phyloP scores from a whole-genome alignment of 169 alveolate genomes.

The Cryptosporidium tyzzeri region DNA sequence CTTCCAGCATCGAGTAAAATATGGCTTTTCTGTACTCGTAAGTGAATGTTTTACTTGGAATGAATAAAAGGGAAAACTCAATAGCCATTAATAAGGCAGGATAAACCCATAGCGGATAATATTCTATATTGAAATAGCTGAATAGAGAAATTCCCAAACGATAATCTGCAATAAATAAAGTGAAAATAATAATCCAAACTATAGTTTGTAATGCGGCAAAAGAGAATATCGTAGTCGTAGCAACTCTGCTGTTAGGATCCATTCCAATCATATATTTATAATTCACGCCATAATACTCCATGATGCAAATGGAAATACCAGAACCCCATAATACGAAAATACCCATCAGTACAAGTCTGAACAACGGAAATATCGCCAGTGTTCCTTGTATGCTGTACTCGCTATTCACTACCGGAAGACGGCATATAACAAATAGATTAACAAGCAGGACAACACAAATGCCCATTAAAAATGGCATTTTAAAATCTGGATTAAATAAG shows the following conservation, averaged over 20 bases:
- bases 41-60: conserved; percentile 79
- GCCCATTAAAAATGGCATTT: conserved; percentile 78
- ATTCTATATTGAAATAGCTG: conserved; percentile 30
- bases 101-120: conserved; percentile 61
- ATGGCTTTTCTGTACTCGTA: conserved; percentile 79
- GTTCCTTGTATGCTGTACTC: conserved; percentile 70
- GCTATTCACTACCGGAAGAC: conserved; percentile 62
- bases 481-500: conserved; percentile 68
- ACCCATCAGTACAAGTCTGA: conserved; percentile 79
- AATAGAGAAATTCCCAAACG: conserved; percentile 72
- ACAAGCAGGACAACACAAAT: conserved; percentile 64
- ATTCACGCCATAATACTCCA: conserved; percentile 85
- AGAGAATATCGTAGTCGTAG: conserved; percentile 78
- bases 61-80: conserved; percentile 75
- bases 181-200: conserved; percentile 79
- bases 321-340: conserved; percentile 81
- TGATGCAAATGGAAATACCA: conserved; percentile 82
- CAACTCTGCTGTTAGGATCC: conserved; percentile 82
- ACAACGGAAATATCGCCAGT: conserved; percentile 78
- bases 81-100: conserved; percentile 74
- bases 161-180: conserved; percentile 80
- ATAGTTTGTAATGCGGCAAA: conserved; percentile 82
- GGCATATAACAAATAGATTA: conserved; percentile 75
- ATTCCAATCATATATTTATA: conserved; percentile 83
- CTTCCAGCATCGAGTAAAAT: conserved; percentile 77